Evolutionary conservation across 2,329 filamentous ascomycete genomes (phyloP), one percentile per base, ranked within the genome.

Genomic region (Fusarium sp.): DNA sequence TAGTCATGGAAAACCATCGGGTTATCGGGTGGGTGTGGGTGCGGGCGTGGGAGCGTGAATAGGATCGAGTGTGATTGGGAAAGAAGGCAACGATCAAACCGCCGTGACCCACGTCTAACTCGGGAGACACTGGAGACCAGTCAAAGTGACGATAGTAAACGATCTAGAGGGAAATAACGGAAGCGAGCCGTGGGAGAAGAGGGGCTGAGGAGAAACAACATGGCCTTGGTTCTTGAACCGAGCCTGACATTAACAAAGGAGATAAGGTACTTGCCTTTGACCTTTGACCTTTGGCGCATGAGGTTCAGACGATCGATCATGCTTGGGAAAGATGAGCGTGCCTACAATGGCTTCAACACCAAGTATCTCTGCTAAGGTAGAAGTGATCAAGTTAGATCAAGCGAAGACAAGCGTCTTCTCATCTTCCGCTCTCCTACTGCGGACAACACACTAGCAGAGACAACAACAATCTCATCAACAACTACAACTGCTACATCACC

Each of bases 1-100:
- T 75, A 75, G 73, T 75, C 72, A 75, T 73, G 61, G 40, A 61
- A 70, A 71, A 57, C 52, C 43, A 53, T 28, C 66, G 62, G 56
- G 39, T 31, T 54, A 40, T 50, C 53, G 43, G 43, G 57, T 31
- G 45, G 53, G 61, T 67, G 71, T 69, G 71, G 70, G 46, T 50
- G 62, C 51, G 28, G 13, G 36, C 53, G 58, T 58, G 56, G 51
- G 56, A 67, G 57, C 44, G 45, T 44, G 55, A 69, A 62, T 50
- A 22, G 43, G 54, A 67, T 36, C 55, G 31, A 54, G 46, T 46
- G 52, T 63, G 56, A 40, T 45, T 54, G 61, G 56, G 43, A 45
- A 58, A 67, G 54, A 56, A 51, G 49, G 51, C 19, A 46, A 57
- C 26, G 56, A 45, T 47, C 40, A 45, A 53, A 46, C 34, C 28